phyloP scores from a whole-genome alignment of 176 grass and related monocot species.

The Zoysia pacifica region DNA sequence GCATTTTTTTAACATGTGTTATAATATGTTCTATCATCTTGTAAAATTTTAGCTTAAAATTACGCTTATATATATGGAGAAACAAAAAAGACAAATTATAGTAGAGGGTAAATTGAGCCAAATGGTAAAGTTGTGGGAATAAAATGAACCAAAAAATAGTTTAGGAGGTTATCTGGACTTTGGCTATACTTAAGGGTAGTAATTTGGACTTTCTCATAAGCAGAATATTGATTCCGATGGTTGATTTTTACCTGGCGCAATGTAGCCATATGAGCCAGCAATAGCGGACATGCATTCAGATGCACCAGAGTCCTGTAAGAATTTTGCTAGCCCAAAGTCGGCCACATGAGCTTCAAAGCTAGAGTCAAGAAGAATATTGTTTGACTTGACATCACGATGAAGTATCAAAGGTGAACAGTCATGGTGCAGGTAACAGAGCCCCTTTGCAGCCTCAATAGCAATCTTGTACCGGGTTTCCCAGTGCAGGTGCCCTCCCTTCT shows the following conservation, averaged over 20 bases:
- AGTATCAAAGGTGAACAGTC: slow-evolving; percentile 92
- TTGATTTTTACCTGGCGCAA: slow-evolving; percentile 73
- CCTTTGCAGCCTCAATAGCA: slow-evolving; percentile 87
- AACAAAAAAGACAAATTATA: no score
- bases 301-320: slow-evolving; percentile 70
- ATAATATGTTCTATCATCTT: no score
- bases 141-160: no score
- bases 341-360: slow-evolving; percentile 92
- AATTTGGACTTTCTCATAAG: no score
- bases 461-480: slow-evolving; percentile 93
- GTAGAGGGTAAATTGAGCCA: no score
- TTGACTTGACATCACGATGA: slow-evolving; percentile 95
- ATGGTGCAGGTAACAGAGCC: slow-evolving; percentile 97
- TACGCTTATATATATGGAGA: no score
- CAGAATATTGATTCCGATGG: neutral
- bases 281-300: slow-evolving; percentile 98
- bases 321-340: slow-evolving; percentile 85
- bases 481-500: slow-evolving; percentile 78
- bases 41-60: no score
- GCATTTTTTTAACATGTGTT: no score
- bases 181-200: no score
- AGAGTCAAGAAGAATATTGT: slow-evolving; percentile 94
- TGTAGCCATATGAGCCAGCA: slow-evolving; percentile 96
- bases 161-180: no score
- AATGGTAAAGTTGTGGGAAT: no score